Percentiles rank a stretch among this genome's conserved stretches.
phyloP scores from a whole-genome alignment of 306 rosid species.

The Corylus avellana region DNA sequence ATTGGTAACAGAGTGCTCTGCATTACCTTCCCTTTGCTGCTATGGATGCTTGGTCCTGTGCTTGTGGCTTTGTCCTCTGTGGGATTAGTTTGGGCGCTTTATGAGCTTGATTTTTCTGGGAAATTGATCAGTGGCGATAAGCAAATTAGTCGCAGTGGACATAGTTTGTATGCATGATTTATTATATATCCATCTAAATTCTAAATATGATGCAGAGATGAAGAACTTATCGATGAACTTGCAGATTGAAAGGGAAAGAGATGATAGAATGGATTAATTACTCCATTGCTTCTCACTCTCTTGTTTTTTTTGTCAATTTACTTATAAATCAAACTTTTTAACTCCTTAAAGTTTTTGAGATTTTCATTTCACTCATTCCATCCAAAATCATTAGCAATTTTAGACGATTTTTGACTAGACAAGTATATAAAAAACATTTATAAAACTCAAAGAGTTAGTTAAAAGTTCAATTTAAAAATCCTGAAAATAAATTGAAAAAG shows the following conservation, averaged over 20 bases:
- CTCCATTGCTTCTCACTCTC: no score
- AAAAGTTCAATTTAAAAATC: no score
- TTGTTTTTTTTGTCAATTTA: no score
- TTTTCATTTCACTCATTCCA: no score
- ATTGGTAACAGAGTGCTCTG: slow-evolving; percentile 63
- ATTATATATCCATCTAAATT: background rate
- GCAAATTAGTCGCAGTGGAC: background rate
- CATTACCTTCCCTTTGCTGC: slow-evolving; percentile 53
- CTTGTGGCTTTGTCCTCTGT: slow-evolving; percentile 50
- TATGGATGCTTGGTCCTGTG: slow-evolving; percentile 79
- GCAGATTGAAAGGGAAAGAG: background rate
- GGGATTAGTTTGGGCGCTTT: slow-evolving; percentile 55
- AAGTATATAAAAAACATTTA: no score
- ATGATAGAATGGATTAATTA: background rate
- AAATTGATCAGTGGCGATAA: slow-evolving; percentile 30
- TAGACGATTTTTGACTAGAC: no score
- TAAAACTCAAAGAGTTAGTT: no score
- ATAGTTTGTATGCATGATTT: background rate
- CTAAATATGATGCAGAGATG: background rate
- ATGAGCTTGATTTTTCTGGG: slow-evolving; percentile 55
- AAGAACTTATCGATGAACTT: no score
- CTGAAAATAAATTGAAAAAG: no score
- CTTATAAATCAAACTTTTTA: no score
- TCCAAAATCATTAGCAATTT: no score
- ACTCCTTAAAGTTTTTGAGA: no score